These are phyloP conservation scores for Saccharomyces hybrid DNA, from an alignment of 1,139 yeast genomes.

Conservation along the genomic window DNA sequence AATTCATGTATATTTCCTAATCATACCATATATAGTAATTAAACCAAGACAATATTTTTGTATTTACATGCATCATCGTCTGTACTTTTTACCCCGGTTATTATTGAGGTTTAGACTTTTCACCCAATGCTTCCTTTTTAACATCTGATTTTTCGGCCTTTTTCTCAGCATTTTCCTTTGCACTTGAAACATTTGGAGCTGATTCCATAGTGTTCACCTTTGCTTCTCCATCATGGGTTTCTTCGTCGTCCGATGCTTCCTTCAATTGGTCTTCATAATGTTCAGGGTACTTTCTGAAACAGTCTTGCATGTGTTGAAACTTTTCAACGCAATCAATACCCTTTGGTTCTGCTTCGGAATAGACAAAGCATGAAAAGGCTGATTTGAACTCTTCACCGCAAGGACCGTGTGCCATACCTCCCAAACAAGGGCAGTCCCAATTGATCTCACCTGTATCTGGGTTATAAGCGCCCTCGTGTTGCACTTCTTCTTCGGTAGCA, in stretches of 20 bases:
- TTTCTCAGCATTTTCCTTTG: neutral
- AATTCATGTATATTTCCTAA: conserved; percentile 9
- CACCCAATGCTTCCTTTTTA: neutral
- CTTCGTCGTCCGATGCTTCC: conserved; percentile 46
- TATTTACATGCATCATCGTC: conserved; percentile 4
- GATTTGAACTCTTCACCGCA: conserved; percentile 97
- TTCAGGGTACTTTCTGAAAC: conserved; percentile 92
- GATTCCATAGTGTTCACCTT: neutral
- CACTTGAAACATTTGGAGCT: neutral
- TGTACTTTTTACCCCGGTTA: neutral
- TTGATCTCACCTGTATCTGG: conserved; percentile 98
- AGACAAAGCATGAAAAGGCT: conserved; percentile 93
- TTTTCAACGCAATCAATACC: conserved; percentile 95
- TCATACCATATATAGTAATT: neutral
- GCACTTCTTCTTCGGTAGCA: conserved; percentile 22
- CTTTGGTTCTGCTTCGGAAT: conserved; percentile 92
- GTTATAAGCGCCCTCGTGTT: conserved; percentile 67
- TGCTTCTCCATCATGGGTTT: conserved; percentile 1
- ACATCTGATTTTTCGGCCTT: neutral
- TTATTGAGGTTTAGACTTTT: neutral
- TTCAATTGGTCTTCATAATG: conserved; percentile 87
- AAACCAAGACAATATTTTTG: neutral
- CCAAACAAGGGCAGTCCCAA: conserved; percentile 99
- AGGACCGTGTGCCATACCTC: conserved; percentile 98
- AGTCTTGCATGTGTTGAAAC: conserved; percentile 86